A percentile compares a stretch with the other conserved stretches of the same genome.
Conservation (phyloP, 139 green algal genomes). For the Chlorella sp. region DNA sequence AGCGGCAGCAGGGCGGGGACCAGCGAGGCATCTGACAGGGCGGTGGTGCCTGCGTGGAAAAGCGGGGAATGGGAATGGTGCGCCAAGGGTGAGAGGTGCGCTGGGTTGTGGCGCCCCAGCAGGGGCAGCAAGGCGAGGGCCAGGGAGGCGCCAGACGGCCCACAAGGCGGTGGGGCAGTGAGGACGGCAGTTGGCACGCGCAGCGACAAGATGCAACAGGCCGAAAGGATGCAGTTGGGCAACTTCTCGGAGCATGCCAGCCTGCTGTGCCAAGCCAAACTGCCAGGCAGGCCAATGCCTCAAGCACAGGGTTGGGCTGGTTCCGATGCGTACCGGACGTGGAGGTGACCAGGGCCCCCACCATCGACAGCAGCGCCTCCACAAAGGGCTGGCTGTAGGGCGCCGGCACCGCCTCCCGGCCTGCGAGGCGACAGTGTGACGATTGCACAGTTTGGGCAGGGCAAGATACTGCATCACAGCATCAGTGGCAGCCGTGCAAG, state of each 20-base stretch:
- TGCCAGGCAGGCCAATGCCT: neutral
- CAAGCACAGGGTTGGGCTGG: neutral
- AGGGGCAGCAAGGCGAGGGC: no score
- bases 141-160: no score
- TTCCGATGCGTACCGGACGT: conserved; percentile 29
- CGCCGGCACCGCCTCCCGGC: neutral
- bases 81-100: neutral
- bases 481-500: no score
- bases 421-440: no score
- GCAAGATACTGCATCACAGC: no score
- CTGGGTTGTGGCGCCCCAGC: neutral
- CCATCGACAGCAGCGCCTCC: conserved; percentile 85
- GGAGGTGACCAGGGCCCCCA: conserved; percentile 74
- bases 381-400: conserved; percentile 66
- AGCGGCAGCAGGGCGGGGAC: conserved; percentile 87
- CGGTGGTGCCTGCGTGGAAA: conserved; percentile 60
- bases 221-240: no score
- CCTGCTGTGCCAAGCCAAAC: no score
- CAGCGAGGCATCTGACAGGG: conserved; percentile 85
- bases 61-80: neutral
- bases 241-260: no score
- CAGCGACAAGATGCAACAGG: no score
- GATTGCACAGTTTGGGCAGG: no score
- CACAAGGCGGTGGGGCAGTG: no score
- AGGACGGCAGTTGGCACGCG: no score